Base-by-base conservation (phyloP, 306 rosid genomes). In the Luffa acutangula region DNA sequence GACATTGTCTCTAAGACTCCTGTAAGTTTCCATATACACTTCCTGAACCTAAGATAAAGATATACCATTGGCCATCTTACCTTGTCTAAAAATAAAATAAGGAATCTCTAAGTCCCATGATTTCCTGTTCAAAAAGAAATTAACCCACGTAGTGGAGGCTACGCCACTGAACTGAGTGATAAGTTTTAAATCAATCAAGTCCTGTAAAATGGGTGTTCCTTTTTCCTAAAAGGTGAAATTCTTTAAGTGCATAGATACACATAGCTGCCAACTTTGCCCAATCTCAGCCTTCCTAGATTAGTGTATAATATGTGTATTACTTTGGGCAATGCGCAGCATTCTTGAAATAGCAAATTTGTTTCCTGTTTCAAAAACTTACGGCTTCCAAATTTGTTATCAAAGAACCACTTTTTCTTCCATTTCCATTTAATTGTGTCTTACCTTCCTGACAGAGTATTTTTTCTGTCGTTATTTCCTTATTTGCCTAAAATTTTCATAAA, bases 1-100 rank as follows among this genome's bases (percentile, higher is more conserved):
- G 97, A 93, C 82, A 82, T 89, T 14, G 84, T 93, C 82, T 93
- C 97, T 41, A 75, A 81, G 63, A 89, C 93, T 78, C 89, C 91
- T 3, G 98, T 93, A 86, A 89, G 92, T 77, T 48, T 33, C 45
- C 52, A 45, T 80, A 73, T 71, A 77, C 77, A 80, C 80, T 63
- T 34, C 78, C 67, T 82, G 41, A 45, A 71, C 17, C 52, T 42
- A n/a, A 69, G 75, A n/a, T 42, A 20, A 5, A 69, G 17, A n/a
- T 42, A 9, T 9, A 9, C 37, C 39, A 20, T 36, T 37, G 71
- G 71, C 21, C 42, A 64, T 9, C 46, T 36, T 34, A 64, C 71
- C 21, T 64, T 64, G n/a, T 62, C 60, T 56, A 56, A 56, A 56
- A 62, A 62, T 13, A 13, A 9, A 62, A 62, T 59, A 34, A 62